These are phyloP conservation scores for Lizonia empirigonia DNA, from an alignment of 2,329 filamentous ascomycete genomes.

Conservation along the genomic window DNA sequence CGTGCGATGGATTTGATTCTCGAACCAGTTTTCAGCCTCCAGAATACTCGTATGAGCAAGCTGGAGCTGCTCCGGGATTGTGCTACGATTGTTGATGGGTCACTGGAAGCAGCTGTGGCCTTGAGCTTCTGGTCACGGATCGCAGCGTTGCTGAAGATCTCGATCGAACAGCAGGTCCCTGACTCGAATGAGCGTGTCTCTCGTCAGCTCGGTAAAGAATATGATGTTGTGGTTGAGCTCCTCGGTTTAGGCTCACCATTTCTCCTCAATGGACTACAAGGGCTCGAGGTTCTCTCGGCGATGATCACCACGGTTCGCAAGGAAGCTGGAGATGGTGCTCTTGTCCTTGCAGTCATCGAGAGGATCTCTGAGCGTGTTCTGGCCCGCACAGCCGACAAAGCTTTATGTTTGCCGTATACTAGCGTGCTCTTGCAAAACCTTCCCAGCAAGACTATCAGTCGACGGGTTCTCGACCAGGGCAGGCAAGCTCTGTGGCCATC, in stretches of 20 bases:
- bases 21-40: constrained; percentile 61
- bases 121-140: constrained; percentile 40
- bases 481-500: constrained; percentile 71
- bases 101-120: constrained; percentile 27
- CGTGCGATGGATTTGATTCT: constrained; percentile 57
- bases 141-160: constrained; percentile 26
- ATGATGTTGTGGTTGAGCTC: constrained; percentile 70
- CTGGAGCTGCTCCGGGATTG: constrained; percentile 50
- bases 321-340: constrained; percentile 70
- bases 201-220: constrained; percentile 66
- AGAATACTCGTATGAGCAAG: constrained; percentile 43
- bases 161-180: constrained; percentile 29
- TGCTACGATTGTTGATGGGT: constrained; percentile 27
- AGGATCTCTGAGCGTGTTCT: constrained; percentile 62
- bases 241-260: constrained; percentile 64
- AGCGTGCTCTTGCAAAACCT: constrained; percentile 46
- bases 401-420: constrained; percentile 33
- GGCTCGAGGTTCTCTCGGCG: constrained; percentile 58
- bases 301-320: constrained; percentile 61
- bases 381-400: constrained; percentile 20
- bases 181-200: constrained; percentile 33
- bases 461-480: constrained; percentile 63
- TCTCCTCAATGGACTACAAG: constrained; percentile 25
- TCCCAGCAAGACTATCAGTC: constrained; percentile 51
- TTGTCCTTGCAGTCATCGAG: constrained; percentile 71